Evolutionary conservation across 2,329 filamentous ascomycete species (phyloP), one percentile per base, ranked within the genome.

Genomic region (Xylariales sp.): DNA sequence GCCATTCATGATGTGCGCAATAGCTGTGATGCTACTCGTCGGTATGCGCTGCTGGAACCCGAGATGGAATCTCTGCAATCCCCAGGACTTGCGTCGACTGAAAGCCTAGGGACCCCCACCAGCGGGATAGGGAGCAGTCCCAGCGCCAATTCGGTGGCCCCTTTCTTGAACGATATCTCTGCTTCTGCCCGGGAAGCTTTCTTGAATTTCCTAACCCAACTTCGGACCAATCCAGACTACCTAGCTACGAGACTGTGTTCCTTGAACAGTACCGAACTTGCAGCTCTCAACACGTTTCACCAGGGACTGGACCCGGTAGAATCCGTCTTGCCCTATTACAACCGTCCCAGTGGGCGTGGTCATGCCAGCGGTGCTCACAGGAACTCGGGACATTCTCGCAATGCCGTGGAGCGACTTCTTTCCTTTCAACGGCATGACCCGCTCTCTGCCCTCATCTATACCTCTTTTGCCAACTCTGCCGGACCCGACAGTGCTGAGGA

Each of bases 401-500:
- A 73, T 49, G 81, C 87, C 46, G 84, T 95, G 54, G 88, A 95
- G 61, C 82, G 87, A 56, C 78, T 93, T 47, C 71, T 94, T 54
- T 90, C 87, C 38, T 94, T 96, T 60, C 88, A 95, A 64, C 78
- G 90, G 54, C 86, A 90, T 57, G 88, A 95, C 60, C 84, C 89
- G 8, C 71, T 96, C 37, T 89, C 88, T 47, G 83, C 86, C 43
- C 75, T 96, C 50, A 79, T 95, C 47, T 86, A 93, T 66, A 91
- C 88, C 51, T 85, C 88, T 60, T 95, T 94, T 72, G 87, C 88
- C 63, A 88, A 89, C 58, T 90, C 87, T 14, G 79, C 86, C 46
- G 86, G 86, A 20, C 84, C 86, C 36, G 84, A 90, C 63, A 88
- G 86, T 51, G 77, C 80, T 29, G 90, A 95, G 65, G 86, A 93